Evolutionary conservation across 495 filamentous ascomycete genomes (phyloP).

Genomic region (Corynascus novoguineensis): DNA sequence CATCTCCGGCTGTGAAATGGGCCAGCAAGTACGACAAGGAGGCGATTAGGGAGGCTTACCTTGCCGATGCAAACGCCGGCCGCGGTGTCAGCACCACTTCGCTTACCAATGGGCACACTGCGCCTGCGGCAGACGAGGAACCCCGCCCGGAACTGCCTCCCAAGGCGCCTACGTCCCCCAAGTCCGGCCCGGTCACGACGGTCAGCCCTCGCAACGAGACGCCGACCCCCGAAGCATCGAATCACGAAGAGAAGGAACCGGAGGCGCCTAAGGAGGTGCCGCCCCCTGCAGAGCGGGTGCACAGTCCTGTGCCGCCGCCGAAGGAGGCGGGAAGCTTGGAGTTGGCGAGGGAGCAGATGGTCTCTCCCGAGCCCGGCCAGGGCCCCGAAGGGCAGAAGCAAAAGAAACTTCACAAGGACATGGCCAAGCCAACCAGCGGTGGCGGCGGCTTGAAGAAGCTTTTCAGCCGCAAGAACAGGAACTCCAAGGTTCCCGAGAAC

Average conservation of each 20-base stretch:
- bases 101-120: constrained; percentile 29
- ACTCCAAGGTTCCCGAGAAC: constrained; percentile 47
- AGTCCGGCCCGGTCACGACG: constrained; percentile 12
- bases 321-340: constrained; percentile 37
- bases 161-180: constrained; percentile 25
- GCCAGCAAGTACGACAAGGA: constrained; percentile 85
- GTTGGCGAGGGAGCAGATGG: constrained; percentile 36
- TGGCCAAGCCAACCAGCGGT: constrained; percentile 40
- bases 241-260: constrained; percentile 29
- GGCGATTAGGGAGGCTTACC: constrained; percentile 71
- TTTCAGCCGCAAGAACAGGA: constrained; percentile 57
- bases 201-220: constrained; percentile 17
- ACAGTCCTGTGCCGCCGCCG: constrained; percentile 37
- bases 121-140: constrained; percentile 26
- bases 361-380: constrained; percentile 40
- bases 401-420: constrained; percentile 54
- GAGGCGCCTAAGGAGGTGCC: constrained; percentile 30
- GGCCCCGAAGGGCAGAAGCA: constrained; percentile 45
- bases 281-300: constrained; percentile 36
- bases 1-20: constrained; percentile 93
- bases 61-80: constrained; percentile 64
- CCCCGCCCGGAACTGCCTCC: constrained; percentile 32
- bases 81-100: constrained; percentile 44
- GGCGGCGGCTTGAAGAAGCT: constrained; percentile 54
- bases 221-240: constrained; percentile 16